These are phyloP conservation scores for Metarhizium humberi DNA, from an alignment of 2,329 filamentous ascomycete genomes.

Conservation along the genomic window DNA sequence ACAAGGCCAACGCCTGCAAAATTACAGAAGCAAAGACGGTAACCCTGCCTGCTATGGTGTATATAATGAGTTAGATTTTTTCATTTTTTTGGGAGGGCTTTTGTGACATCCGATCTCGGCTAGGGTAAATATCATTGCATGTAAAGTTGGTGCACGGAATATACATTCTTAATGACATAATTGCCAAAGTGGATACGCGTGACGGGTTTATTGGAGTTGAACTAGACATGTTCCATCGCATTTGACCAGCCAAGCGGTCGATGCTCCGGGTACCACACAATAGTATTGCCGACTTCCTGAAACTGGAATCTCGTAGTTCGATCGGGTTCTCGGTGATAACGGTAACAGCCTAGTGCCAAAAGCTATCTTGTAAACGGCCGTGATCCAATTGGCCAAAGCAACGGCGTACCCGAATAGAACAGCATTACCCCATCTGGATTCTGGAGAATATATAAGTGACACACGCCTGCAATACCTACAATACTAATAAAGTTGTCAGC, in stretches of 20 bases:
- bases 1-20: neutral
- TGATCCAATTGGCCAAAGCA: no score
- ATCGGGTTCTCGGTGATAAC: slow-evolving; percentile 1
- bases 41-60: neutral
- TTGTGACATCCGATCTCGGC: neutral
- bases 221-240: no score
- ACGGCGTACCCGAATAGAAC: no score
- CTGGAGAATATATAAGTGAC: no score
- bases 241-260: no score
- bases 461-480: no score
- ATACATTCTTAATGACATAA: neutral
- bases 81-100: neutral
- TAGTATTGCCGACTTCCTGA: no score
- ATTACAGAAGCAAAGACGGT: neutral
- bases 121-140: slow-evolving; percentile 1
- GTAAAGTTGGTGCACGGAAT: neutral
- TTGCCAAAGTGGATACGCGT: neutral
- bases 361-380: no score
- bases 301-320: neutral
- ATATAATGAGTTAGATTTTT: neutral
- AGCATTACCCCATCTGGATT: no score
- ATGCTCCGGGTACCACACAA: no score
- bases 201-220: no score
- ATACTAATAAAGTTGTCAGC: no score
- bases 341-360: neutral